A percentile compares a stretch with the other conserved stretches of the same genome.
These are phyloP conservation scores for Pyricularia grisea DNA, from an alignment of 2,329 filamentous ascomycete species.

Conservation along the genomic window DNA sequence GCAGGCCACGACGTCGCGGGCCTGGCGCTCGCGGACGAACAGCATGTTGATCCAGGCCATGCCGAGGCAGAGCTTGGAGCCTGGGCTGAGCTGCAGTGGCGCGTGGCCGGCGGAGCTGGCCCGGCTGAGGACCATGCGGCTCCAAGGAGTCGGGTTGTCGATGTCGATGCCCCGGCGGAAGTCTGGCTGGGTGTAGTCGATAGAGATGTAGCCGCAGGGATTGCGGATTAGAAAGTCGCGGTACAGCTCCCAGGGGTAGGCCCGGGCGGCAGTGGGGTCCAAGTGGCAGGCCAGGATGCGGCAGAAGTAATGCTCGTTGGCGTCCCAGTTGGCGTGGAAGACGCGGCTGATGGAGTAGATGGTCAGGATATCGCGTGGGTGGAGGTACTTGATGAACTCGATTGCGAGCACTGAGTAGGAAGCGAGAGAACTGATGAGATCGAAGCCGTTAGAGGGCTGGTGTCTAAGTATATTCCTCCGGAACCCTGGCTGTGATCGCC, in stretches of 20 bases:
- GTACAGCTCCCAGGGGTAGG: slow-evolving; percentile 57
- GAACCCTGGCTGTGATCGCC: background rate
- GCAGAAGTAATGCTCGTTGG: slow-evolving; percentile 2
- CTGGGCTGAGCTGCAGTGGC: background rate
- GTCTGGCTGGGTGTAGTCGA: slow-evolving; percentile 13
- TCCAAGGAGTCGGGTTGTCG: background rate
- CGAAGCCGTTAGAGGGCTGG: slow-evolving; percentile 13
- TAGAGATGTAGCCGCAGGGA: slow-evolving; percentile 38
- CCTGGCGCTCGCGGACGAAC: slow-evolving; percentile 42
- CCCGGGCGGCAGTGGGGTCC: slow-evolving; percentile 42
- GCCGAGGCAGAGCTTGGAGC: slow-evolving; percentile 13
- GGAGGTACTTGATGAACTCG: slow-evolving; percentile 44
- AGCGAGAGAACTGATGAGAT: slow-evolving; percentile 34
- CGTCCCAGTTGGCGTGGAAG: slow-evolving; percentile 41
- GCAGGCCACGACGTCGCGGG: slow-evolving; percentile 52
- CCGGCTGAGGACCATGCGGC: background rate
- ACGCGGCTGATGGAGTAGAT: slow-evolving; percentile 56
- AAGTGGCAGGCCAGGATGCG: slow-evolving; percentile 33
- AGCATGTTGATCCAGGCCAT: slow-evolving; percentile 63
- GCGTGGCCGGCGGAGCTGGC: background rate
- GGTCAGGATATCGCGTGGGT: slow-evolving; percentile 45
- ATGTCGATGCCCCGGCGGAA: slow-evolving; percentile 4
- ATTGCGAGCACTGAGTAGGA: slow-evolving; percentile 42
- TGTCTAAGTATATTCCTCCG: background rate
- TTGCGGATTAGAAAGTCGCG: slow-evolving; percentile 47